phyloP scores from a whole-genome alignment of 73 alveolate species.

The Loxodes magnus region DNA sequence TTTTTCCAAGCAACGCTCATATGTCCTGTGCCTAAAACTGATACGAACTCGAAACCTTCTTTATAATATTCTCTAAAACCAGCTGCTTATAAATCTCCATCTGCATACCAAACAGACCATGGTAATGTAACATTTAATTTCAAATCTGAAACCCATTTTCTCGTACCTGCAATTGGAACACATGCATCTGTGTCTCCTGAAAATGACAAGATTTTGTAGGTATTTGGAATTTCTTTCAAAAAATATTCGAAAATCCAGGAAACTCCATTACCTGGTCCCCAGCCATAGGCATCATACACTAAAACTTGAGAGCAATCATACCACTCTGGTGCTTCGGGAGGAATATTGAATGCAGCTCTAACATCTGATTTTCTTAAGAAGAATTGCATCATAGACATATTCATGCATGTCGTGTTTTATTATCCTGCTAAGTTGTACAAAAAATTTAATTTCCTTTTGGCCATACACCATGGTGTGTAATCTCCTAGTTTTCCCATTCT shows the following conservation, averaged over 20 bases:
- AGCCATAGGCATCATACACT: too few relatives aligned
- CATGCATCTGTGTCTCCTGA: slow-evolving; percentile 81
- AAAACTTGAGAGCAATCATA: background rate
- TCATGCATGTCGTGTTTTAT: too few relatives aligned
- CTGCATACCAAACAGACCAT: slow-evolving; percentile 44
- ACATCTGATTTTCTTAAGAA: too few relatives aligned
- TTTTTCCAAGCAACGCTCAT: slow-evolving; percentile 73
- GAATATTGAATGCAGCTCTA: background rate
- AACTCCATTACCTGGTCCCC: too few relatives aligned
- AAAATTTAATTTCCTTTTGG: too few relatives aligned
- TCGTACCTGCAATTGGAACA: slow-evolving; percentile 73
- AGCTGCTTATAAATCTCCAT: slow-evolving; percentile 41
- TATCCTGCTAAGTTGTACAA: too few relatives aligned
- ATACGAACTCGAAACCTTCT: slow-evolving; percentile 42
- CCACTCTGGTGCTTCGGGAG: background rate
- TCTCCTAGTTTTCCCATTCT: too few relatives aligned
- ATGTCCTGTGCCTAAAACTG: slow-evolving; percentile 76
- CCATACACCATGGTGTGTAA: too few relatives aligned
- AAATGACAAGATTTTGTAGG: slow-evolving; percentile 17
- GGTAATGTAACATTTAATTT: slow-evolving; percentile 9
- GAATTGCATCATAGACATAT: too few relatives aligned
- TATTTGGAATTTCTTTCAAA: too few relatives aligned
- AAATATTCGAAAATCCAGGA: too few relatives aligned
- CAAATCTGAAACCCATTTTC: slow-evolving; percentile 50
- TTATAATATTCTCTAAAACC: slow-evolving; percentile 46